These are phyloP conservation scores for Mycena olivaceomarginata DNA, from an alignment of 768 basidiomycete species.

Conservation along the genomic window DNA sequence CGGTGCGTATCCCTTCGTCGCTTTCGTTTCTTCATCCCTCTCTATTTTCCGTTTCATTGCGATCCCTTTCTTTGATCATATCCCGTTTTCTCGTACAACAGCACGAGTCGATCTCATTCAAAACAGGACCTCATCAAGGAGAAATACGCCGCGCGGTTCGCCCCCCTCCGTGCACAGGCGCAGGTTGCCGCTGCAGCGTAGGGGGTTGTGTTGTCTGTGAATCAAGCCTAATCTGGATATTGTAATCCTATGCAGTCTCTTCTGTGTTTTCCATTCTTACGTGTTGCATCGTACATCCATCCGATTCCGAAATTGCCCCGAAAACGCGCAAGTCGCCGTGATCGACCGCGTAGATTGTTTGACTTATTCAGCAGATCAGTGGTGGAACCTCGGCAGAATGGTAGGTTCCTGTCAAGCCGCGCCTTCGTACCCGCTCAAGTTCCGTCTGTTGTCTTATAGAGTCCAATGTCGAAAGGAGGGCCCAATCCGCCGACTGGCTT, in stretches of 20 bases:
- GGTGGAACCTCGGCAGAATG: no score
- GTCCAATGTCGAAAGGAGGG: no score
- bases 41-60: no score
- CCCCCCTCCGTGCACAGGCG: conserved; percentile 29
- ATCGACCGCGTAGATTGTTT: no score
- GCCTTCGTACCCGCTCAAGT: no score
- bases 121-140: conserved; percentile 39
- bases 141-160: conserved; percentile 36
- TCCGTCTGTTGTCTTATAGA: no score
- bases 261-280: background rate
- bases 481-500: no score
- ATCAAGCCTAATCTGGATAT: background rate
- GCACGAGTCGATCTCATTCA: background rate
- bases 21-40: background rate
- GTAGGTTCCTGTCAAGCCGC: no score
- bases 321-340: no score
- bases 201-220: background rate
- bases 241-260: background rate
- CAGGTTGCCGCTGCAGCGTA: conserved; percentile 32
- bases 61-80: background rate
- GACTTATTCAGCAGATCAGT: no score
- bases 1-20: conserved; percentile 60
- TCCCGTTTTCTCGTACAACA: background rate
- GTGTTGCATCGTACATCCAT: background rate
- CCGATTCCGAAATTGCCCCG: no score